These are phyloP conservation scores for Bonia amplexicaulis DNA, from an alignment of 176 grass and related monocot species.

Conservation along the genomic window DNA sequence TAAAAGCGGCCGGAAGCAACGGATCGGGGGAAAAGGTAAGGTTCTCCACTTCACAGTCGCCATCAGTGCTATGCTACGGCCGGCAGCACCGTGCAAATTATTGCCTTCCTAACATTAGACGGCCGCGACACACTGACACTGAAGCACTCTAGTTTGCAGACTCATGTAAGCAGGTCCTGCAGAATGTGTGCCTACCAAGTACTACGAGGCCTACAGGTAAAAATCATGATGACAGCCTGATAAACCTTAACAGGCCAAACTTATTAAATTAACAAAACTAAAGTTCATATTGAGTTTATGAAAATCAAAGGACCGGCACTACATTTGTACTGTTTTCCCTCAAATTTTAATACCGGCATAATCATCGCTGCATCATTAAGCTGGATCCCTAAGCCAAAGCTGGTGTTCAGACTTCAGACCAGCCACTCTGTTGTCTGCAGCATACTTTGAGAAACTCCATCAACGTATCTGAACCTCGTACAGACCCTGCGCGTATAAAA, in stretches of 20 bases:
- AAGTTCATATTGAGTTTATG: neutral
- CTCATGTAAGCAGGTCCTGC: neutral
- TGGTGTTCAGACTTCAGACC: neutral
- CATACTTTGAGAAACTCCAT: neutral
- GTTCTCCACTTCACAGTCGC: neutral
- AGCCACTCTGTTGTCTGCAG: neutral
- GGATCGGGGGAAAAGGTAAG: neutral
- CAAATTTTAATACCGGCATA: neutral
- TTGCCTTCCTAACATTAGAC: neutral
- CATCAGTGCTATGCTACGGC: neutral
- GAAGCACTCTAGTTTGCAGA: neutral
- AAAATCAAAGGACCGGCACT: neutral
- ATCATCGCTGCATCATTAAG: slow-evolving; percentile 12
- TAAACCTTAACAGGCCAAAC: neutral
- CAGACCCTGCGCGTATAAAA: neutral
- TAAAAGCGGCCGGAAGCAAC: neutral
- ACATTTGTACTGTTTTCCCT: neutral
- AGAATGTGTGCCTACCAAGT: too few relatives aligned
- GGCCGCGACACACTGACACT: neutral
- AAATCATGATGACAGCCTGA: neutral
- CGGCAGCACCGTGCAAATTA: neutral
- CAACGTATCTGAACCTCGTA: slow-evolving; percentile 36
- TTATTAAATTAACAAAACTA: neutral
- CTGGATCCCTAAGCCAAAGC: neutral
- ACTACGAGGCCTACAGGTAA: neutral